Base-by-base conservation (phyloP, 164 flowering plant species). In the Dillenia turbinata region DNA sequence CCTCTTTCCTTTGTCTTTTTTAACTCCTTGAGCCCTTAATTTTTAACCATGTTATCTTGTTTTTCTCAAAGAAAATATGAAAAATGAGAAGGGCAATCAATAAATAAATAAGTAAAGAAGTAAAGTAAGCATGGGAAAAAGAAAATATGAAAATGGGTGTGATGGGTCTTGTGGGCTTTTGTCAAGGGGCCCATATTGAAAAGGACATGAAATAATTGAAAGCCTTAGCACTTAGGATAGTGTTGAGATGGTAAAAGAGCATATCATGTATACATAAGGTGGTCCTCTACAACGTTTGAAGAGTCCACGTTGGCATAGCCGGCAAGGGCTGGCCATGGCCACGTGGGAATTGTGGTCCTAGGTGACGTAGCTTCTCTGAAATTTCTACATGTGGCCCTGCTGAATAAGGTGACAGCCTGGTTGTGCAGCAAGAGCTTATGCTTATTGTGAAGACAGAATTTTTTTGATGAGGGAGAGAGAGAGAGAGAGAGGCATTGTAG, bases 311-410 rank as follows among this genome's bases (percentile, higher is more conserved):
- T 76, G 77, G 79, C 71, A 63, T 13, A 49, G 71, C 78, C 75
- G 73, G 74, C 75, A 72, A 56, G 54, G 60, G 73, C 55, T 73
- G 77, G 77, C 68, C 78, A 45, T 1, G 60, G 76, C 79, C 86
- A 76, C 80, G 82, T 76, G 83, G 78, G 73, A 58, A 54, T 3
- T 15, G 83, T 82, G 83, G 85, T 81, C 86, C 86, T 67, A 57
- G 44, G 15, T 60, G 67, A 24, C 13, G 9, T 45, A 43, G 56
- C 47, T 59, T n/a, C 16, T 52, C 40, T 10, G 9, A 24, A 24
- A 43, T 13, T 3, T 10, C 9, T 49, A 60, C 73, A 75, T 61
- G 61, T 75, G 73, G 56, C 44, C 10, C 10, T 13, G 15, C n/a
- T 46, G 12, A 16, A 10, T 45, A 53, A 56, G 59, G 63, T 65